These are phyloP conservation scores for Colletotrichum chrysophilum DNA, from an alignment of 2,329 filamentous ascomycete genomes.

Conservation along the genomic window DNA sequence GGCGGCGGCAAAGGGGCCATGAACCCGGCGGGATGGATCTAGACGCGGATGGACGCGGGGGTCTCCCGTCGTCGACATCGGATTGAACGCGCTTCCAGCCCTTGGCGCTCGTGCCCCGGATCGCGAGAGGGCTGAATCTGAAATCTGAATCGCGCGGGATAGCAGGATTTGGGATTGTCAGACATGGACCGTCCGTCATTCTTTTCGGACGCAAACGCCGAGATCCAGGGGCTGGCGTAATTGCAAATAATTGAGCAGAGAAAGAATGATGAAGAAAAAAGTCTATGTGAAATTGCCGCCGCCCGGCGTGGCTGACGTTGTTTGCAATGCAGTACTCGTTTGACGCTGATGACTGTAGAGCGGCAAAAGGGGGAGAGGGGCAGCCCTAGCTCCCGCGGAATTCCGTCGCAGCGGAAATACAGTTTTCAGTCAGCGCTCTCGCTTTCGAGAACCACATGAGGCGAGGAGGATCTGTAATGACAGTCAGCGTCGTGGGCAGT, in stretches of 20 bases:
- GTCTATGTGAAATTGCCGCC: background rate
- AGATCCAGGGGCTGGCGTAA: background rate
- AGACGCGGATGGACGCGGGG: background rate
- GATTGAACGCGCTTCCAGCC: background rate
- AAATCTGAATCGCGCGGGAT: background rate
- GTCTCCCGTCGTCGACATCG: background rate
- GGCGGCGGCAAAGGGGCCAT: background rate
- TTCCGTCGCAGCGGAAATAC: background rate
- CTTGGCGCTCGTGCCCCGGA: background rate
- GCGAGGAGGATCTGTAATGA: background rate
- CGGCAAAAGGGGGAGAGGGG: background rate
- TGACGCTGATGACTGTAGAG: background rate
- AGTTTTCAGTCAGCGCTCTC: background rate
- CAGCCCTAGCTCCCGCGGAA: background rate
- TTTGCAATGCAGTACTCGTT: background rate
- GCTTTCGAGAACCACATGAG: background rate
- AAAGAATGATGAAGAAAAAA: background rate
- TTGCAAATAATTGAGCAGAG: background rate
- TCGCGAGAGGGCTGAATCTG: background rate
- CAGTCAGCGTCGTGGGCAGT: background rate
- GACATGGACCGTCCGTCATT: background rate
- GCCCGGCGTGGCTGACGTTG: background rate
- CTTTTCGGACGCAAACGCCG: background rate
- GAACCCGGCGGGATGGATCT: background rate
- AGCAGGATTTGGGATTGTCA: background rate